Conservation (phyloP, 2,329 filamentous ascomycete genomes). For the Colletotrichum somersetense region DNA sequence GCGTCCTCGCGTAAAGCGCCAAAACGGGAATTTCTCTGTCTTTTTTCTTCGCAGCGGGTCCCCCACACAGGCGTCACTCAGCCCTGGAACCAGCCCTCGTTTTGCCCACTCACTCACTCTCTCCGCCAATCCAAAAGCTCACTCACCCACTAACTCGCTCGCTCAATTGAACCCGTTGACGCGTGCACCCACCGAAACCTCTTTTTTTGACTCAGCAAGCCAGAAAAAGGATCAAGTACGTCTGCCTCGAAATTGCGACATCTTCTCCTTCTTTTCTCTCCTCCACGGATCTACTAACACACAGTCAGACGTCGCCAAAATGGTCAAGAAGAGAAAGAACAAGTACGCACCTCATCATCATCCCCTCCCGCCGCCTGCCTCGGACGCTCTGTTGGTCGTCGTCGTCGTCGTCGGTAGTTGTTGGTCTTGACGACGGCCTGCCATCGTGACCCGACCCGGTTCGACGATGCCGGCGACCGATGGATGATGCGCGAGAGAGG, state of each 20-base stretch:
- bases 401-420: conserved; percentile 11
- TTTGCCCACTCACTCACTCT: neutral
- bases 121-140: no score
- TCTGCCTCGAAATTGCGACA: conserved; percentile 25
- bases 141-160: neutral
- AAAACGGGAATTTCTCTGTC: conserved; percentile 6
- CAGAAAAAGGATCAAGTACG: conserved; percentile 43
- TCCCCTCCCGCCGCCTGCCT: neutral
- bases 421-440: neutral
- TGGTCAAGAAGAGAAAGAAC: conserved; percentile 81
- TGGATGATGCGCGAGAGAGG: no score
- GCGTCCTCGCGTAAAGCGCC: conserved; percentile 7
- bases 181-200: conserved; percentile 23
- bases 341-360: conserved; percentile 60
- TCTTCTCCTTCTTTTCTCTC: conserved; percentile 38
- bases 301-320: conserved; percentile 68
- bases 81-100: conserved; percentile 33
- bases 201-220: conserved; percentile 41
- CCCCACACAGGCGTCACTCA: conserved; percentile 6
- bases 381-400: neutral
- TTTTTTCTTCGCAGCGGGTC: neutral
- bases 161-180: conserved; percentile 1
- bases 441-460: neutral
- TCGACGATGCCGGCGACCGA: conserved; percentile 23
- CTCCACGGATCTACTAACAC: conserved; percentile 47